Conservation (phyloP, 2,329 filamentous ascomycete genomes). For the Fusarium phyllophilum region DNA sequence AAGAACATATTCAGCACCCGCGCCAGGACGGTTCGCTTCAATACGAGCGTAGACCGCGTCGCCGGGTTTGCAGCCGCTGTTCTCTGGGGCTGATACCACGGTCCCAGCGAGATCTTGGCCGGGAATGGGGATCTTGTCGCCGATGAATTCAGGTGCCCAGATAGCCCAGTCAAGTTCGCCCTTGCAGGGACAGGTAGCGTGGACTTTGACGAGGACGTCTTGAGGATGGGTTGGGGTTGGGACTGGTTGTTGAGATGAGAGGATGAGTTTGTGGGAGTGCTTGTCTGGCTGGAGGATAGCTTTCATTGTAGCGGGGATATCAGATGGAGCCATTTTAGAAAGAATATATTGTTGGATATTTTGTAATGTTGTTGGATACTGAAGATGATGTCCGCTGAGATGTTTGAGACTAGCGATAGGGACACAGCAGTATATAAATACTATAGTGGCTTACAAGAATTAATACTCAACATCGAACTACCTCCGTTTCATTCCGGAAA, state of each 20-base stretch:
- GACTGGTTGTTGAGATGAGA: slow-evolving; percentile 12
- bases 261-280: slow-evolving; percentile 20
- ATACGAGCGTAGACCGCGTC: slow-evolving; percentile 32
- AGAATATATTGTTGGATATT: accelerated
- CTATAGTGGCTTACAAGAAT: accelerated
- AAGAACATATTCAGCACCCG: slow-evolving; percentile 15
- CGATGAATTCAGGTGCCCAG: slow-evolving; percentile 33
- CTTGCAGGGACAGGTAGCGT: slow-evolving; percentile 47
- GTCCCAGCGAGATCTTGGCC: slow-evolving; percentile 53
- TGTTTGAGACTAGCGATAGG: neutral
- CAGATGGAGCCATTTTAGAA: neutral
- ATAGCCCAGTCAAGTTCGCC: slow-evolving; percentile 48
- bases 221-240: slow-evolving; percentile 36
- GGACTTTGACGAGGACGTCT: slow-evolving; percentile 48
- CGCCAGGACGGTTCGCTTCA: slow-evolving; percentile 20
- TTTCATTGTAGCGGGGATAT: slow-evolving; percentile 20
- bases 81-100: slow-evolving; percentile 45
- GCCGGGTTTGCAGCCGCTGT: slow-evolving; percentile 36
- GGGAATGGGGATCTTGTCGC: slow-evolving; percentile 42
- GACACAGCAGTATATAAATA: neutral
- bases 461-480: accelerated
- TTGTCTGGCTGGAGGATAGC: slow-evolving; percentile 28
- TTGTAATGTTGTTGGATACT: too few relatives aligned
- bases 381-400: neutral
- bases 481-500: neutral